Conservation (phyloP, 2,329 filamentous ascomycete species). For the Clathrospora elynae region DNA sequence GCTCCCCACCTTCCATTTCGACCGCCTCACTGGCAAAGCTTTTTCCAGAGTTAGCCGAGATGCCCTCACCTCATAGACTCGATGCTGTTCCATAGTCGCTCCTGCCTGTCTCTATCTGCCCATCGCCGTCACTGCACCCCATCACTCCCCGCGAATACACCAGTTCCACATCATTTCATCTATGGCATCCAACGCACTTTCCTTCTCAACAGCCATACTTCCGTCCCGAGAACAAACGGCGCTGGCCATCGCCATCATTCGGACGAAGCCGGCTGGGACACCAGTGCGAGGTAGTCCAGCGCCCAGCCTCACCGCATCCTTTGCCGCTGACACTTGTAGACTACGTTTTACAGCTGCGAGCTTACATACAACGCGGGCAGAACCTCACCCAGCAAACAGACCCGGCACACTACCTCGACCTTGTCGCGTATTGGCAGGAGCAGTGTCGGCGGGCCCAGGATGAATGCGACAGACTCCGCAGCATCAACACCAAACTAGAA, state of each 20-base stretch:
- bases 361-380: constrained; percentile 37
- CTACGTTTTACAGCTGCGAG: constrained; percentile 42
- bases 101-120: not conserved
- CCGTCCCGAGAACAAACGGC: constrained; percentile 39
- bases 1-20: too few species aligned
- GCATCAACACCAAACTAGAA: constrained; percentile 33
- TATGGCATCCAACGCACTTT: constrained; percentile 12
- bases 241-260: constrained; percentile 46
- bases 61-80: too few species aligned
- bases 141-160: not conserved
- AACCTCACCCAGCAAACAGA: constrained; percentile 28
- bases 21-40: too few species aligned
- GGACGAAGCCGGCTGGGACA: constrained; percentile 45
- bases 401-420: constrained; percentile 45
- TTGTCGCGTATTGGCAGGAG: constrained; percentile 48
- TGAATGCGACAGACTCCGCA: constrained; percentile 29
- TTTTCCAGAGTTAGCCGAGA: too few species aligned
- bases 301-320: too few species aligned
- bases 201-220: constrained; percentile 1
- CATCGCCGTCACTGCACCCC: not conserved
- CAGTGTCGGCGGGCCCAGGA: constrained; percentile 30
- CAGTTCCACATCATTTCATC: not conserved
- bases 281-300: constrained; percentile 36
- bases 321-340: constrained; percentile 27
- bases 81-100: not conserved